Conservation (phyloP, 2,329 filamentous ascomycete genomes). For the Sarocladiaceae sp. region DNA sequence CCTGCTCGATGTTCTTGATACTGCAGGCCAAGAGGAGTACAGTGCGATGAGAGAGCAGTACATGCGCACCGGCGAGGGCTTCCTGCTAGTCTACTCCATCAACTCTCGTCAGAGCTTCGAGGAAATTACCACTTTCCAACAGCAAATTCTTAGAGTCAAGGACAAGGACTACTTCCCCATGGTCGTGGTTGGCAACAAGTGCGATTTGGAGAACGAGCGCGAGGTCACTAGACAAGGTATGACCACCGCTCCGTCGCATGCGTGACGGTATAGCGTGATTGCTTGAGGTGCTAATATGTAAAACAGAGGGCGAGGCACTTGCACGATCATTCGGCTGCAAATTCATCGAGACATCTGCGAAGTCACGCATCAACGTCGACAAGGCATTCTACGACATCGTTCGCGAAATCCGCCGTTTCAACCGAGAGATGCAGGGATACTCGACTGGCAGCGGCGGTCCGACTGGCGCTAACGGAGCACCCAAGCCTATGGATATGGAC, state of each 20-base stretch:
- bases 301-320: constrained; percentile 79
- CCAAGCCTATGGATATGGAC: constrained; percentile 75
- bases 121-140: constrained; percentile 97
- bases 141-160: constrained; percentile 97
- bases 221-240: constrained; percentile 89
- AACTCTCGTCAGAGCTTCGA: constrained; percentile 96
- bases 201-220: constrained; percentile 90
- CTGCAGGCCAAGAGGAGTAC: constrained; percentile 97
- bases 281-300: background rate
- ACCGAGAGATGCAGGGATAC: constrained; percentile 95
- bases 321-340: constrained; percentile 90
- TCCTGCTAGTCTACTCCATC: constrained; percentile 97
- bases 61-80: constrained; percentile 98
- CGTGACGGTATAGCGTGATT: too few relatives aligned
- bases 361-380: constrained; percentile 97
- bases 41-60: constrained; percentile 99
- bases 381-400: constrained; percentile 98
- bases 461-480: constrained; percentile 56
- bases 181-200: constrained; percentile 98
- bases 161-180: constrained; percentile 99
- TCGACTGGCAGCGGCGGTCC: constrained; percentile 64
- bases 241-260: too few relatives aligned
- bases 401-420: constrained; percentile 94
- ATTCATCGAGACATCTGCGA: constrained; percentile 98
- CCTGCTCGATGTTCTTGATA: constrained; percentile 95